These are phyloP conservation scores for Rosa persica DNA, from an alignment of 306 rosid species.

Conservation along the genomic window DNA sequence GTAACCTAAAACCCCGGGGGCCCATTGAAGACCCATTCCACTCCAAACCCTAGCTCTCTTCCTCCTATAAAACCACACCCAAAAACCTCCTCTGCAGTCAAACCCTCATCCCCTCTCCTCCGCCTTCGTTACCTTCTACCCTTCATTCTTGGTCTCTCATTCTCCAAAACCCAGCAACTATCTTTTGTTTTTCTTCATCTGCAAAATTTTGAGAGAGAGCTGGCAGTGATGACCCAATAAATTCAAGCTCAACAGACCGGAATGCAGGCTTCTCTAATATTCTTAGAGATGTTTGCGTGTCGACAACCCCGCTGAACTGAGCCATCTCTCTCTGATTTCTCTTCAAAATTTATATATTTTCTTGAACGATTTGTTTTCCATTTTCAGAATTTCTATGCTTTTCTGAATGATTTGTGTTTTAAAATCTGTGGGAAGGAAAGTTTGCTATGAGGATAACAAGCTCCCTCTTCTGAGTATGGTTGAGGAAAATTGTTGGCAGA, in stretches of 20 bases:
- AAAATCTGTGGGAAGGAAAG: constrained; percentile 22
- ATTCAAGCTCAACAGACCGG: constrained; percentile 99
- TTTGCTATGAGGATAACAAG: constrained; percentile 59
- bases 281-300: constrained; percentile 57
- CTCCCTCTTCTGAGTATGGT: constrained; percentile 74
- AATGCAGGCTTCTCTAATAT: constrained; percentile 60
- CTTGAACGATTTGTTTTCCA: not conserved
- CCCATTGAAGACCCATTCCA: not conserved
- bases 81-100: not conserved
- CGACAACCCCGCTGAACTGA: constrained; percentile 91
- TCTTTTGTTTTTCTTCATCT: not conserved
- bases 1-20: not conserved
- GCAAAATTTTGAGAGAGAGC: not conserved
- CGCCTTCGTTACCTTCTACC: not conserved
- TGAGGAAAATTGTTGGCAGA: constrained; percentile 75
- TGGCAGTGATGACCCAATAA: constrained; percentile 49
- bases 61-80: constrained; percentile 8
- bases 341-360: not conserved
- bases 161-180: too few species aligned
- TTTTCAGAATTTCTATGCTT: not conserved
- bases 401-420: not conserved
- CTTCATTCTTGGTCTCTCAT: not conserved
- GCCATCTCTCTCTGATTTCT: constrained; percentile 43
- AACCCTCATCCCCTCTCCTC: not conserved
- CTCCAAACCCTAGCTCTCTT: constrained; percentile 24